Base-by-base conservation (phyloP, 2,329 filamentous ascomycete genomes). In the Diplodia scrobiculata region DNA sequence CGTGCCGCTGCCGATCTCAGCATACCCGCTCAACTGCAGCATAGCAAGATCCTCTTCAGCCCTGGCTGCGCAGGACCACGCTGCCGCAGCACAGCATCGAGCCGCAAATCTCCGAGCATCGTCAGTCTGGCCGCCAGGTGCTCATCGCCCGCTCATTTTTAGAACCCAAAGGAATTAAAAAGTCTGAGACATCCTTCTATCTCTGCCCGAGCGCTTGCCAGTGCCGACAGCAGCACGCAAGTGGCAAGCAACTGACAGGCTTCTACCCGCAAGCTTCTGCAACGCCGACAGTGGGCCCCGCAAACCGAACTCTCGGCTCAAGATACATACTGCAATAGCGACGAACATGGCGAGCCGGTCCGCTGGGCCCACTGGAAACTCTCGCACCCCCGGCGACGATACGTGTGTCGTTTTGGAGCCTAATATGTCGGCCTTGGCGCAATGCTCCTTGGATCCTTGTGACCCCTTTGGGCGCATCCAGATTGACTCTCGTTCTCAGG, bases 101-200 rank as follows among this genome's bases (percentile, higher is more conserved):
- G 55, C 55, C 27, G 38, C 55, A 41, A 48, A 60, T 60, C 14
- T 60, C 55, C 55, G 55, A 14, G 21, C 38, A 10, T 34, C 25
- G 45, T 21, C 55, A 47, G 17, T 36, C 19, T 13, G 52, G 52
- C 55, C 55, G 38, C 54, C 54, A 58, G 54, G 36, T 36, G 54
- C 21, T 25, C 55, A 14, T 47, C 55, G 38, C 5, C 38, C 17
- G 29, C 25, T 60, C 55, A 47, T 32, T 60, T 55, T 60, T 47
- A 47, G 55, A 60, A 25, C 7, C 21, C 17, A 38, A 19, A 60
- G 29, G 45, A 25, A 60, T 60, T 47, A 27, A 14, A 17, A 14
- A 25, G 38, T 27, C 55, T 48, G 55, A 47, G 55, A 32, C 41
- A 45, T n/a, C 36, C 6, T n/a, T 25, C 38, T 10, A 21, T 13